Percentiles rank a stretch among this genome's conserved stretches.
Evolutionary conservation across 192 early-diverging fungal species (phyloP).

Genomic region (Phlyctochytrium planicorne): DNA sequence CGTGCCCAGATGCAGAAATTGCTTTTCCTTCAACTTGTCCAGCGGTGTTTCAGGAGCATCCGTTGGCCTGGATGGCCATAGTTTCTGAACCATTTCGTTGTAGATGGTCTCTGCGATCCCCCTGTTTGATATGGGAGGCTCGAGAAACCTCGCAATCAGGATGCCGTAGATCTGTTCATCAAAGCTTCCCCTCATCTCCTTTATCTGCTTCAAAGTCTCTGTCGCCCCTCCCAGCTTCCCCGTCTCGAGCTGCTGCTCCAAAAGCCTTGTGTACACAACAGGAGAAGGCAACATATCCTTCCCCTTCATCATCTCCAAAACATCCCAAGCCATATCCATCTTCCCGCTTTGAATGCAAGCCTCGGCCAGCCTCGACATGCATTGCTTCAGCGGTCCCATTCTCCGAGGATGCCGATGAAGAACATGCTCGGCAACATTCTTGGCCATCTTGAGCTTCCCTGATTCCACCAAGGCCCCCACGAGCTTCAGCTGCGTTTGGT

Average conservation of each 20-base stretch:
- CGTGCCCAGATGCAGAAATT: constrained; percentile 2
- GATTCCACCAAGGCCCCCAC: no score
- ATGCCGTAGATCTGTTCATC: neutral
- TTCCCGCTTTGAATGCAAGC: neutral
- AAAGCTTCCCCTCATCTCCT: neutral
- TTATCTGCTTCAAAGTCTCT: neutral
- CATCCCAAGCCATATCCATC: neutral
- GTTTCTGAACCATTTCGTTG: neutral
- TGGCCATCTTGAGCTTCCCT: neutral
- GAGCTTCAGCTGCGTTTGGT: no score
- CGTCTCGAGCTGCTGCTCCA: neutral
- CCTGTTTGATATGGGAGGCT: neutral
- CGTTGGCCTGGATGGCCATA: neutral
- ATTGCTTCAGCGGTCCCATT: neutral
- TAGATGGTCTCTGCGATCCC: neutral
- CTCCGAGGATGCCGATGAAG: neutral
- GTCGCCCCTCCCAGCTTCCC: neutral
- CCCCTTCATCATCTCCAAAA: neutral
- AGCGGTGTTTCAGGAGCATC: neutral
- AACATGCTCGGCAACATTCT: constrained; percentile 2
- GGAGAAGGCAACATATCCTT: neutral
- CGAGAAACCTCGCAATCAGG: neutral
- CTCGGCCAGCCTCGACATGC: neutral
- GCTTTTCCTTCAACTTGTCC: neutral
- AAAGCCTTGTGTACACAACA: neutral